phyloP scores from a whole-genome alignment of 2,329 filamentous ascomycete species.

The Geosmithia flava region DNA sequence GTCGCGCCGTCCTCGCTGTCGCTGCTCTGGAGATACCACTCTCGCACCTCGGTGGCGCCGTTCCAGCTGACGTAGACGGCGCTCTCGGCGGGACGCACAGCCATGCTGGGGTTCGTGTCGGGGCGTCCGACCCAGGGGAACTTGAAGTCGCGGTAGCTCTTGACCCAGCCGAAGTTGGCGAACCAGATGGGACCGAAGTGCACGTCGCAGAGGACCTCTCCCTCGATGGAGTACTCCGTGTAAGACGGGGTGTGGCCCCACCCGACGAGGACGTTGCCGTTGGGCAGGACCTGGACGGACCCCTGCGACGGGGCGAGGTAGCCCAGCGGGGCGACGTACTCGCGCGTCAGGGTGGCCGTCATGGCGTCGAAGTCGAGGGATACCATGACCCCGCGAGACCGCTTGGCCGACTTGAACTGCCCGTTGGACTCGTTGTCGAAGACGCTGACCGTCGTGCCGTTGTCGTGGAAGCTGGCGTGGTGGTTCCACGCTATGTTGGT shows the following conservation, averaged over 20 bases:
- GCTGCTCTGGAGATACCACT: conserved; percentile 24
- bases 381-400: conserved; percentile 12
- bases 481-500: conserved; percentile 24
- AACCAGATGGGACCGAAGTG: conserved; percentile 26
- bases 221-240: conserved; percentile 33
- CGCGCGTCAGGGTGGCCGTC: conserved; percentile 18
- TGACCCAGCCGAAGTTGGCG: conserved; percentile 20
- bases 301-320: conserved; percentile 28
- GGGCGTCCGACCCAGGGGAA: conserved; percentile 39
- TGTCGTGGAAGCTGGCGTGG: conserved; percentile 35
- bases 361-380: conserved; percentile 8
- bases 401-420: background rate
- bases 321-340: conserved; percentile 35
- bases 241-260: conserved; percentile 40
- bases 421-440: conserved; percentile 17
- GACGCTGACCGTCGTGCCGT: conserved; percentile 26
- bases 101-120: conserved; percentile 10
- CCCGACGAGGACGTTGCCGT: conserved; percentile 37
- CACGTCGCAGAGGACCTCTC: conserved; percentile 37
- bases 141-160: conserved; percentile 43
- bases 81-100: conserved; percentile 9
- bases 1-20: background rate
- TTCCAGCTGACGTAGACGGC: conserved; percentile 40
- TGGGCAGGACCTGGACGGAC: conserved; percentile 38
- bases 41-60: conserved; percentile 31